Conservation (phyloP, 257 asterid genomes). For the Cinchona pubescens region DNA sequence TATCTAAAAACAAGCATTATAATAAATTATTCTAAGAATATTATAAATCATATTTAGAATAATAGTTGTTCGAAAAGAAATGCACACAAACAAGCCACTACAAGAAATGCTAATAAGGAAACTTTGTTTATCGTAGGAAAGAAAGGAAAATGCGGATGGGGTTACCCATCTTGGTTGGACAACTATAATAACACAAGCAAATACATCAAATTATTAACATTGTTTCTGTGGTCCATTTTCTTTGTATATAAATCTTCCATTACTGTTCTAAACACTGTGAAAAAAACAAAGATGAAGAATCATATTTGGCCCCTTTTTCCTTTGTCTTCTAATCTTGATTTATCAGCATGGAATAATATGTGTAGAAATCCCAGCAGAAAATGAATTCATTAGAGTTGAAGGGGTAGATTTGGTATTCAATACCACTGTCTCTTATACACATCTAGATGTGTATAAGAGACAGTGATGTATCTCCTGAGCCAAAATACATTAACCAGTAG, state of each 20-base stretch:
- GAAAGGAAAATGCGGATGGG: neutral
- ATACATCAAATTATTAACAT: too few species aligned
- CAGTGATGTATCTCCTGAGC: too few species aligned
- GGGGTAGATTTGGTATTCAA: slow-evolving; percentile 43
- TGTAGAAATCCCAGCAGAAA: slow-evolving; percentile 23
- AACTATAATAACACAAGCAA: neutral
- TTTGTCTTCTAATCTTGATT: slow-evolving; percentile 23
- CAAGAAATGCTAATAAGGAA: neutral
- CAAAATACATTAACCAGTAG: too few species aligned
- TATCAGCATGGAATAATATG: slow-evolving; percentile 12
- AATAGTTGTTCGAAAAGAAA: neutral
- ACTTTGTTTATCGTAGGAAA: too few species aligned
- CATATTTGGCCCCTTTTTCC: slow-evolving; percentile 1
- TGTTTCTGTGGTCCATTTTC: neutral
- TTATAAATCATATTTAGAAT: too few species aligned
- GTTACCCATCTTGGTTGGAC: too few species aligned
- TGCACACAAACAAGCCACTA: neutral
- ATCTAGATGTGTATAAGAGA: too few species aligned
- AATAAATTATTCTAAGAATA: too few species aligned
- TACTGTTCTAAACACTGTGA: neutral
- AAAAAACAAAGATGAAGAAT: slow-evolving; percentile 27
- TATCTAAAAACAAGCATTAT: too few species aligned
- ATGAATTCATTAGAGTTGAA: slow-evolving; percentile 39
- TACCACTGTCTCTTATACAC: slow-evolving; percentile 44
- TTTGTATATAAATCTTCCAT: neutral